Evolutionary conservation across 1,139 yeast species (phyloP).

Genomic region (Sugiyamaella xylanicola): DNA sequence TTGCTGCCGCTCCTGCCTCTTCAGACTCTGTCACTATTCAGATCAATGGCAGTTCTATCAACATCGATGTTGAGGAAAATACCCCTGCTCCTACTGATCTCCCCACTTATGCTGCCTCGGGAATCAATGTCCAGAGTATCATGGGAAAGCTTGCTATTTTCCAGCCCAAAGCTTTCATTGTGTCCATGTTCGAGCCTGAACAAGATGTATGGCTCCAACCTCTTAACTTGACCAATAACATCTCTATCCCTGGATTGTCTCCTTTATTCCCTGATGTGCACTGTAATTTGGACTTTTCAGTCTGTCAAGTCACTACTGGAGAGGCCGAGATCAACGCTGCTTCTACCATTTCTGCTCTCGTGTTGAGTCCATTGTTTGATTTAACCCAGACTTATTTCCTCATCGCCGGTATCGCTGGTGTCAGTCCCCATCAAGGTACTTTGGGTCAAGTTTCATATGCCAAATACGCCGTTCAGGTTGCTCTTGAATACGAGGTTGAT

Average conservation of each 20-base stretch:
- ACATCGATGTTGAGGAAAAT: slow-evolving; percentile 17
- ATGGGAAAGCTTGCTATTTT: slow-evolving; percentile 17
- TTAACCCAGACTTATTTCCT: slow-evolving; percentile 61
- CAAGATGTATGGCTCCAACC: slow-evolving; percentile 56
- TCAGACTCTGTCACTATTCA: slow-evolving; percentile 14
- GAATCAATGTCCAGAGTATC: slow-evolving; percentile 21
- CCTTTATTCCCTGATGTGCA: slow-evolving; percentile 59
- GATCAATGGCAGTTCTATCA: slow-evolving; percentile 17
- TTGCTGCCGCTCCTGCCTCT: slow-evolving; percentile 16
- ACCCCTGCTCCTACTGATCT: slow-evolving; percentile 16
- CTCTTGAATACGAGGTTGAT: slow-evolving; percentile 60
- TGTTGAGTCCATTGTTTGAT: slow-evolving; percentile 58
- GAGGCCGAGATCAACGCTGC: slow-evolving; percentile 75
- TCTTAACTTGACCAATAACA: slow-evolving; percentile 52
- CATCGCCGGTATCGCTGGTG: slow-evolving; percentile 69
- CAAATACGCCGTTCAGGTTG: slow-evolving; percentile 64
- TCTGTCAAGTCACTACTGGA: slow-evolving; percentile 67
- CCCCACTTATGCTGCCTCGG: slow-evolving; percentile 22
- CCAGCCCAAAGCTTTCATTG: slow-evolving; percentile 55
- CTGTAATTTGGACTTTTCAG: slow-evolving; percentile 55
- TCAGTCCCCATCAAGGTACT: slow-evolving; percentile 53
- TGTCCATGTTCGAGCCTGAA: slow-evolving; percentile 61
- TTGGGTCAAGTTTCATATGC: slow-evolving; percentile 64
- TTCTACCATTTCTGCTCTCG: slow-evolving; percentile 56
- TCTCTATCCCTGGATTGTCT: slow-evolving; percentile 66